Evolutionary conservation across 148 eudicot species (phyloP).

Genomic region (Vaccinium darrowii): DNA sequence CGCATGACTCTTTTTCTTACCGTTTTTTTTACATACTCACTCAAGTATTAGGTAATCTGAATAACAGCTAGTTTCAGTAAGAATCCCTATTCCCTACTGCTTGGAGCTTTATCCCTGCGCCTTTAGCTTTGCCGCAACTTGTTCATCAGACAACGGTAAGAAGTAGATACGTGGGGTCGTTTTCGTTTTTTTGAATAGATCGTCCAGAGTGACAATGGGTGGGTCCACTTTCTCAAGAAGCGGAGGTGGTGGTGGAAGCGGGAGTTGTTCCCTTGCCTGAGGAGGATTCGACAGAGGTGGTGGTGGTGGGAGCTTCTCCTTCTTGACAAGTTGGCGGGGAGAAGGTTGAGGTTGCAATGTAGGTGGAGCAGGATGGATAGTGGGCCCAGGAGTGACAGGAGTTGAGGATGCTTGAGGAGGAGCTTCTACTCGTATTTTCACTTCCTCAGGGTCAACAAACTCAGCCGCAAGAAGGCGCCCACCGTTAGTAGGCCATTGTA

Average conservation of each 20-base stretch:
- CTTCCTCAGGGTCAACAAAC: conserved; percentile 90
- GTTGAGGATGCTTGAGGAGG: conserved; percentile 53
- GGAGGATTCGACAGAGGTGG: conserved; percentile 61
- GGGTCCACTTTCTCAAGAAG: conserved; percentile 58
- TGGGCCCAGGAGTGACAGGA: conserved; percentile 41
- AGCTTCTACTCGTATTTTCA: conserved; percentile 54
- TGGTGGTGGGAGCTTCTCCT: conserved; percentile 48
- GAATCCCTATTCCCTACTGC: conserved; percentile 45
- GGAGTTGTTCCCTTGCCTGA: conserved; percentile 50
- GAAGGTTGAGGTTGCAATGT: conserved; percentile 43
- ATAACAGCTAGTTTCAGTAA: conserved; percentile 13
- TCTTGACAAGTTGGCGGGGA: conserved; percentile 45
- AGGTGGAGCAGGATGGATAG: conserved; percentile 20
- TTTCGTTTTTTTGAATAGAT: conserved; percentile 85
- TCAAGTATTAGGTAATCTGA: conserved; percentile 16
- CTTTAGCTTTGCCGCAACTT: conserved; percentile 57
- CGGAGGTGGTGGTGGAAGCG: conserved; percentile 59
- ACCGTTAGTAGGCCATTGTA: conserved; percentile 95
- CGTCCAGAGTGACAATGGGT: conserved; percentile 87
- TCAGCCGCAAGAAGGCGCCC: conserved; percentile 78
- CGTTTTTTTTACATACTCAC: conserved; percentile 21
- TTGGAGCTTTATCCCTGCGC: conserved; percentile 39
- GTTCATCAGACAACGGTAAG: conserved; percentile 77
- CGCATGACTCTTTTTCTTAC: conserved; percentile 26
- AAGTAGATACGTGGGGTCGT: conserved; percentile 89